Conservation (phyloP, 106 monocot genomes). For the Agapanthus africanus region DNA sequence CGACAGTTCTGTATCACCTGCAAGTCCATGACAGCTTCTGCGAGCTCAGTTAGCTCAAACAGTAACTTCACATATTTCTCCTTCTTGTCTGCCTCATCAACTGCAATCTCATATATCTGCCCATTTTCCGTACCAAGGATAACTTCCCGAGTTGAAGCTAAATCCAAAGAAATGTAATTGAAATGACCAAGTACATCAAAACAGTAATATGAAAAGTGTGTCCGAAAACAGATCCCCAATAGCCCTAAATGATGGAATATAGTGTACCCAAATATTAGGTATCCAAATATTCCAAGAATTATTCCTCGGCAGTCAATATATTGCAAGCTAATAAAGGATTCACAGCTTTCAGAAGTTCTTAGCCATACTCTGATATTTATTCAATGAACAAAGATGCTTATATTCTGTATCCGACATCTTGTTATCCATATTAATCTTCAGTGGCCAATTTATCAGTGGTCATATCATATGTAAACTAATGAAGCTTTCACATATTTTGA, state of each 20-base stretch:
- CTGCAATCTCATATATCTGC: constrained; percentile 74
- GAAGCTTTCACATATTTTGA: not conserved
- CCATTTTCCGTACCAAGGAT: constrained; percentile 89
- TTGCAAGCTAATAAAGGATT: too few relatives aligned
- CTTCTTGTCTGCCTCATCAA: constrained; percentile 91
- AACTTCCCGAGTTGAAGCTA: constrained; percentile 89
- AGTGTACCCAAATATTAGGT: not conserved
- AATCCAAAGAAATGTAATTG: constrained; percentile 11
- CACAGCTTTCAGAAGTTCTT: too few relatives aligned
- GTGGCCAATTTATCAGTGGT: not conserved
- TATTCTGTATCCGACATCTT: too few relatives aligned
- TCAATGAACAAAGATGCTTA: too few relatives aligned
- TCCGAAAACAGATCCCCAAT: not conserved
- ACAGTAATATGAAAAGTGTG: not conserved
- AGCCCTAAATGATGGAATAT: not conserved
- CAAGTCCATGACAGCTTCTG: constrained; percentile 83
- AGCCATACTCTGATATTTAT: too few relatives aligned
- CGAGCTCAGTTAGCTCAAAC: constrained; percentile 79
- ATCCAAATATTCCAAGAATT: not conserved
- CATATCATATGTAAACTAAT: not conserved
- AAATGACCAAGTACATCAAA: not conserved
- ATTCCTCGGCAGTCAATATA: too few relatives aligned
- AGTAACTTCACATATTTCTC: constrained; percentile 87
- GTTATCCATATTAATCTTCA: not conserved
- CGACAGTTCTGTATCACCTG: constrained; percentile 39